Evolutionary conservation across 345 rosid genomes (phyloP), one percentile per base, ranked within the genome.

Genomic region (Combretum micranthum): DNA sequence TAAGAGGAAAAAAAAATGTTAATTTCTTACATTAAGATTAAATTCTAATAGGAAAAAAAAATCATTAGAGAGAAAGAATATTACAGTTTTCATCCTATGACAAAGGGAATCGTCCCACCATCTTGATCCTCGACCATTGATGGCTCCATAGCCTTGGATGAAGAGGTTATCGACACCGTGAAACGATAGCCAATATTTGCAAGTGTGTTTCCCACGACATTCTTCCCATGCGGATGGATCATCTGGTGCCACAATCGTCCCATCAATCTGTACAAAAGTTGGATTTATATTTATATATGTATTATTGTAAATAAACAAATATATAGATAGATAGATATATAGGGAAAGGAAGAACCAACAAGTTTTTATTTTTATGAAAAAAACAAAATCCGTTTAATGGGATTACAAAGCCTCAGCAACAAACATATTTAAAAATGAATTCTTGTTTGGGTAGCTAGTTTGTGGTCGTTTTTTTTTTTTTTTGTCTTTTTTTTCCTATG

Each of bases 111-210:
- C 20, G 18, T 50, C 44, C 84, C 88, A 82, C 83, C 88, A 77
- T 1, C 42, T 68, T 32, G 63, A 17, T 25, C 88, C 88, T 48
- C 55, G 64, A 18, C 83, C 82, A 62, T 79, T 63, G 62, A 82
- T n/a, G 26, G 66, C 55, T 12, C 87, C 88, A 21, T 21, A 18
- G 10, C 88, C 83, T 59, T 65, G 55, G 46, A 82, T 59, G 50
- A 21, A 4, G 23, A 79, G 71, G 14, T 83, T 79, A 58, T 67
- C 53, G 32, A 77, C 46, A 12, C 69, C 48, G 1, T 66, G 52
- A n/a, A 82, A 75, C 26, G 42, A 52, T 45, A 79, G 71, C 83
- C 88, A 82, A 0, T 52, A 20, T 44, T 58, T 53, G 42, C 77
- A 71, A 0, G 39, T 11, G 11, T 42, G 10, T 7, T 42, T 49